Percentiles rank a stretch among this genome's conserved stretches.
Conservation (phyloP, 2,329 filamentous ascomycete species). For the Claviceps sp. region DNA sequence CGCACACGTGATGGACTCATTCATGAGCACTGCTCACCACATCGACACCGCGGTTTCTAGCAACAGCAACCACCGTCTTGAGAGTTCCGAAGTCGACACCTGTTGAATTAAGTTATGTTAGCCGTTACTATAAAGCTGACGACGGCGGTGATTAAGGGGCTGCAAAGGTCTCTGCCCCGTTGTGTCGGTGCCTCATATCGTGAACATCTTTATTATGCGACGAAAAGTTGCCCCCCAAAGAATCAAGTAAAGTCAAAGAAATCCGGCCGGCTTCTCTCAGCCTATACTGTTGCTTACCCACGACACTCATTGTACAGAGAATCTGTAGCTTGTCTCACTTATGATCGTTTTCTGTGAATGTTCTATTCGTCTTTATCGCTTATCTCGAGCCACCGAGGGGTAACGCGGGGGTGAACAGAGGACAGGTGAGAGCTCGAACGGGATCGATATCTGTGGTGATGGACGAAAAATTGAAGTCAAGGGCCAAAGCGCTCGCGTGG, state of each 20-base stretch:
- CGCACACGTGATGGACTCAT: not conserved
- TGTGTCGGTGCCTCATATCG: not conserved
- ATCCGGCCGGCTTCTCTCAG: not conserved
- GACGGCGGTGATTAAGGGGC: not conserved
- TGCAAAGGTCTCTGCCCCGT: not conserved
- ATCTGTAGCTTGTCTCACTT: constrained; percentile 11
- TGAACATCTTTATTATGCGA: not conserved
- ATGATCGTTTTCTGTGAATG: not conserved
- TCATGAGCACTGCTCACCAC: constrained; percentile 55
- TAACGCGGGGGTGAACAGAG: constrained; percentile 1
- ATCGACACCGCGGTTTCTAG: constrained; percentile 96
- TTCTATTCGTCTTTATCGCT: constrained; percentile 4
- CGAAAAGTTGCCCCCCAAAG: too few relatives aligned
- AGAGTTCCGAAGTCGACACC: constrained; percentile 92
- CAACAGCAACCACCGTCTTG: constrained; percentile 95
- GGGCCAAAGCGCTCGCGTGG: not conserved
- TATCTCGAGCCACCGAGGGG: constrained; percentile 2
- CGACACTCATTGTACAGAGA: constrained; percentile 38
- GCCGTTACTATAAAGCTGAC: not conserved
- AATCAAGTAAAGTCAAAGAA: not conserved
- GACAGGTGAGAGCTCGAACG: not conserved
- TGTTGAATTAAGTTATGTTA: constrained; percentile 14
- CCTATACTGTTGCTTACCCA: constrained; percentile 29
- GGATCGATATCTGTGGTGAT: not conserved
- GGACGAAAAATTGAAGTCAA: not conserved